Conservation (phyloP, 2,329 filamentous ascomycete genomes). For the Neopestalotiopsis sp. region DNA sequence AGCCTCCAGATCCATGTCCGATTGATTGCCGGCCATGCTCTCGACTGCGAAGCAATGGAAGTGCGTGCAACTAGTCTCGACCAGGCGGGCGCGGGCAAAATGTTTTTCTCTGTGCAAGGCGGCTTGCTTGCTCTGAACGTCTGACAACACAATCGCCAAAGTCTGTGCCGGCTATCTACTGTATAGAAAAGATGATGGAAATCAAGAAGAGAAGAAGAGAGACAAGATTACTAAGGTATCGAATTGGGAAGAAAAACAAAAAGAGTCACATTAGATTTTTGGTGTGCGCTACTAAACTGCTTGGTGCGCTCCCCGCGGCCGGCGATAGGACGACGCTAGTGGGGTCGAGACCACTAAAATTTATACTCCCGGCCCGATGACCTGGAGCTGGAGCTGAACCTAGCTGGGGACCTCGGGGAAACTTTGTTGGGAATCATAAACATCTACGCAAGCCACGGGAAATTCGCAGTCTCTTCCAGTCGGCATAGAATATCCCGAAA, state of each 20-base stretch:
- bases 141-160: background rate
- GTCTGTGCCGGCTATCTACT: background rate
- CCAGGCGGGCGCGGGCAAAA: slow-evolving; percentile 28
- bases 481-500: no score
- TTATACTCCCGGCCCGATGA: background rate
- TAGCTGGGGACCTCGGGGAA: no score
- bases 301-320: background rate
- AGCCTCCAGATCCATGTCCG: slow-evolving; percentile 31
- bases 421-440: background rate
- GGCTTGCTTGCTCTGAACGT: background rate
- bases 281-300: background rate
- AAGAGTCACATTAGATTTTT: background rate
- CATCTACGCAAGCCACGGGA: no score
- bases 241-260: background rate
- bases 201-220: background rate
- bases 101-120: background rate
- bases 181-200: background rate
- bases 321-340: background rate
- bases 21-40: slow-evolving; percentile 49
- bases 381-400: background rate
- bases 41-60: slow-evolving; percentile 56
- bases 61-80: slow-evolving; percentile 56
- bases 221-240: background rate
- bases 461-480: no score
- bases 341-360: slow-evolving; percentile 3